Evolutionary conservation across 139 green algal species (phyloP).

Genomic region (Coelastrella sp.): DNA sequence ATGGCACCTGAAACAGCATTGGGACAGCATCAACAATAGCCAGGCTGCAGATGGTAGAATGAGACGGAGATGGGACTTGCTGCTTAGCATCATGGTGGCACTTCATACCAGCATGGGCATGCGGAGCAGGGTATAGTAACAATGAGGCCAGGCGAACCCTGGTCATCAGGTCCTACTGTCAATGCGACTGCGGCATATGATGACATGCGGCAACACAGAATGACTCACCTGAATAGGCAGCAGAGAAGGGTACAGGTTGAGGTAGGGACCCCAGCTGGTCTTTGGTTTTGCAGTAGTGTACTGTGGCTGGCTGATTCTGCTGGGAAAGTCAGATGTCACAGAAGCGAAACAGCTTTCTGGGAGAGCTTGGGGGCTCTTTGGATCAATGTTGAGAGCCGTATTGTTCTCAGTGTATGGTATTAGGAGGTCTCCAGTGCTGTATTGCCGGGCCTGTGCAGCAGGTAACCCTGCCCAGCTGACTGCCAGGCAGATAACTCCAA

Average conservation of each 20-base stretch:
- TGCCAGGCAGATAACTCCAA: background rate
- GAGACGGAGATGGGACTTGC: no score
- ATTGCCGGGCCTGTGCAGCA: background rate
- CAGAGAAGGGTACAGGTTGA: background rate
- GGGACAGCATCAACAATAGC: background rate
- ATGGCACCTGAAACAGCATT: background rate
- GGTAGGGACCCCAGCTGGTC: background rate
- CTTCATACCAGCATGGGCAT: no score
- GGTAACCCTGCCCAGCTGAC: background rate
- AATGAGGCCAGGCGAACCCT: no score
- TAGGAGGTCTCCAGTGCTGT: background rate
- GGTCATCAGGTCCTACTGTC: no score
- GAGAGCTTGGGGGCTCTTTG: background rate
- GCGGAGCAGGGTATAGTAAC: no score
- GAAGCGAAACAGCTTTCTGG: background rate
- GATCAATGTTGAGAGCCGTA: background rate
- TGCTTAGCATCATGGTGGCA: no score
- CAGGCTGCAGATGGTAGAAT: background rate
- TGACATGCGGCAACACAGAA: no score
- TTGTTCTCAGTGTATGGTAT: background rate
- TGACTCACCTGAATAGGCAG: background rate
- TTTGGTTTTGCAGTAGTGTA: background rate
- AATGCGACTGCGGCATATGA: no score
- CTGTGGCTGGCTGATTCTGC: background rate
- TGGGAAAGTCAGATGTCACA: background rate